phyloP scores from a whole-genome alignment of 2,329 filamentous ascomycete species.

The Aspergillus floridensis region DNA sequence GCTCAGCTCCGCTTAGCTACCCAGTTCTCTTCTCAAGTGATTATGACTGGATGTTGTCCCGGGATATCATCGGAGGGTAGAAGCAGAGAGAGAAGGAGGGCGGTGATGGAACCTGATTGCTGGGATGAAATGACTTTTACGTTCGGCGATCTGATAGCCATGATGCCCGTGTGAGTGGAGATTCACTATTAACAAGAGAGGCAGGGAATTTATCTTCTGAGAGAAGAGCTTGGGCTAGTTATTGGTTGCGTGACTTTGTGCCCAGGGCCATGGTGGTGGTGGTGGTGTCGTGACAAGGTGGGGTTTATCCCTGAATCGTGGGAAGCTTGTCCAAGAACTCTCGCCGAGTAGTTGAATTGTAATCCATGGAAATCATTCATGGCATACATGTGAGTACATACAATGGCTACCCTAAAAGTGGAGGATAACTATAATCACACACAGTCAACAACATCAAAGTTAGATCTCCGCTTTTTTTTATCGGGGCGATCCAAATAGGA shows the following conservation, averaged over 20 bases:
- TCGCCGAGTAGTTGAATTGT: constrained; percentile 5
- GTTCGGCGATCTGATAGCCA: not conserved
- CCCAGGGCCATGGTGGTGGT: not conserved
- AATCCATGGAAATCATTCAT: not conserved
- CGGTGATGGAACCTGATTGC: constrained; percentile 4
- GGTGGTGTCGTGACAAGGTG: constrained; percentile 10
- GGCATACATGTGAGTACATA: not conserved
- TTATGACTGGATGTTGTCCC: not conserved
- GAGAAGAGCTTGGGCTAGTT: not conserved
- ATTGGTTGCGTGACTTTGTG: constrained; percentile 4
- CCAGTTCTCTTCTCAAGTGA: not conserved
- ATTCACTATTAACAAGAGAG: no score
- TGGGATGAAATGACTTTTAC: not conserved
- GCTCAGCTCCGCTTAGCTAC: not conserved
- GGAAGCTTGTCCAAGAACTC: constrained; percentile 23
- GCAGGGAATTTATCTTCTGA: not conserved
- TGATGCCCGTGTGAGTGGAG: not conserved
- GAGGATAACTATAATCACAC: not conserved
- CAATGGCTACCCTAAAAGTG: not conserved
- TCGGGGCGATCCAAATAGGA: not conserved
- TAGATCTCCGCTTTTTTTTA: not conserved
- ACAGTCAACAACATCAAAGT: not conserved
- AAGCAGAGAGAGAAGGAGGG: not conserved
- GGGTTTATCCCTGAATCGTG: constrained; percentile 19
- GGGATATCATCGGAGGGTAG: not conserved